These are phyloP conservation scores for Penicillium rolfsii DNA, from an alignment of 2,329 filamentous ascomycete species.

Conservation along the genomic window DNA sequence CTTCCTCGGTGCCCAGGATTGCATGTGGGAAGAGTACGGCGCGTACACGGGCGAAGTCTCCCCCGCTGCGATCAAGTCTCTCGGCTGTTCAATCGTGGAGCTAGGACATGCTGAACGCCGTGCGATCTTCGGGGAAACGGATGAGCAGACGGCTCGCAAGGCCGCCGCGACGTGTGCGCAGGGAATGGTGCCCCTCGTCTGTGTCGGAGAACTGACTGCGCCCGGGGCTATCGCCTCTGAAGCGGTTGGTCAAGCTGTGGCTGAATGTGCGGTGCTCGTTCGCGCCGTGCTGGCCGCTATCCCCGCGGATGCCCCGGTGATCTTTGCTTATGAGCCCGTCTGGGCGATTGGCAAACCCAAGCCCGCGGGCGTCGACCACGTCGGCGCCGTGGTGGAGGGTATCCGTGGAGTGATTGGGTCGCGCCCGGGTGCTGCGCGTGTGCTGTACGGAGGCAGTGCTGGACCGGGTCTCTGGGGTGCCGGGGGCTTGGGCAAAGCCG, in stretches of 20 bases:
- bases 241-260: constrained; percentile 61
- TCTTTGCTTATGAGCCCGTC: constrained; percentile 84
- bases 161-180: constrained; percentile 69
- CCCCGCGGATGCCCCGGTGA: constrained; percentile 65
- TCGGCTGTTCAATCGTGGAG: constrained; percentile 74
- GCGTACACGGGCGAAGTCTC: constrained; percentile 80
- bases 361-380: constrained; percentile 73
- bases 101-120: constrained; percentile 80
- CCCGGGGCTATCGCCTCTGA: constrained; percentile 51
- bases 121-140: constrained; percentile 73
- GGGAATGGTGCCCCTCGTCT: constrained; percentile 75
- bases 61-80: constrained; percentile 65
- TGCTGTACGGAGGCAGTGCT: constrained; percentile 82
- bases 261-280: constrained; percentile 69
- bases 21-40: constrained; percentile 69
- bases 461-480: constrained; percentile 71
- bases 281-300: constrained; percentile 64
- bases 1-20: constrained; percentile 75
- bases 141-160: constrained; percentile 68
- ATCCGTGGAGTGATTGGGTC: constrained; percentile 60
- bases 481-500: constrained; percentile 62
- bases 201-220: constrained; percentile 71
- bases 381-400: constrained; percentile 69
- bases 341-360: constrained; percentile 81
- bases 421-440: constrained; percentile 63